Conservation (phyloP, 495 filamentous ascomycete species). For the Aspergillus asperescens region DNA sequence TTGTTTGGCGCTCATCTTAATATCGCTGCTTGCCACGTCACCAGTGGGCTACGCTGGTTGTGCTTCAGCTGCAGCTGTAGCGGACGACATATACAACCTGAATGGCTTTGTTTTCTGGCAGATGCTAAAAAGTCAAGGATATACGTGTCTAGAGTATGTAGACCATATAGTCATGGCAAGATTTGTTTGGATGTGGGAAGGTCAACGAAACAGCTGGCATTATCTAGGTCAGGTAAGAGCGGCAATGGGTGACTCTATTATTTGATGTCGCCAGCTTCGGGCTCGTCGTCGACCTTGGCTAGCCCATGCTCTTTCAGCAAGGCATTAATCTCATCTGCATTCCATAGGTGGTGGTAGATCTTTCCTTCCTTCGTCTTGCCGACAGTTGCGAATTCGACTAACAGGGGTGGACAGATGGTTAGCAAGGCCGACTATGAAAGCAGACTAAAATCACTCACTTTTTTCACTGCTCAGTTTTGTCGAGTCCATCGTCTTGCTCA, state of each 20-base stretch:
- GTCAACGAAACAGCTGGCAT: conserved; percentile 25
- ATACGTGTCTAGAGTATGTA: conserved; percentile 20
- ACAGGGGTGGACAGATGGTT: conserved; percentile 19
- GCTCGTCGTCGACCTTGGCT: conserved; percentile 77
- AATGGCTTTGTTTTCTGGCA: conserved; percentile 11
- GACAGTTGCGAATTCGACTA: conserved; percentile 98
- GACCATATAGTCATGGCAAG: not conserved
- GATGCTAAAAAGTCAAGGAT: conserved; percentile 22
- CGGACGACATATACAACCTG: conserved; percentile 7
- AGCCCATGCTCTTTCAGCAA: conserved; percentile 92
- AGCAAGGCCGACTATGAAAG: conserved; percentile 17
- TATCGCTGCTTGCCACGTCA: conserved; percentile 40
- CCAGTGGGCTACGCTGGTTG: conserved; percentile 25
- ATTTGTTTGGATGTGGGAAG: not conserved
- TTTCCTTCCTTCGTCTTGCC: conserved; percentile 90
- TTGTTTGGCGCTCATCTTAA: conserved; percentile 23
- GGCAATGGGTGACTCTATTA: conserved; percentile 15
- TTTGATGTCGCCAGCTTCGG: conserved; percentile 58
- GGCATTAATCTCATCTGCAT: conserved; percentile 90
- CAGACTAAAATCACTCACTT: conserved; percentile 54
- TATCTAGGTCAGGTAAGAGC: conserved; percentile 20
- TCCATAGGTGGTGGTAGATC: conserved; percentile 97
- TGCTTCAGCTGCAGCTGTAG: conserved; percentile 23
- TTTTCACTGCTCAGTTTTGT: conserved; percentile 98
- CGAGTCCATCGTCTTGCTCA: conserved; percentile 99